A percentile compares a stretch with the other conserved stretches of the same genome.
Evolutionary conservation across 192 early-diverging fungal species (phyloP).

Genomic region (Gaertneriomyces semiglobifer): DNA sequence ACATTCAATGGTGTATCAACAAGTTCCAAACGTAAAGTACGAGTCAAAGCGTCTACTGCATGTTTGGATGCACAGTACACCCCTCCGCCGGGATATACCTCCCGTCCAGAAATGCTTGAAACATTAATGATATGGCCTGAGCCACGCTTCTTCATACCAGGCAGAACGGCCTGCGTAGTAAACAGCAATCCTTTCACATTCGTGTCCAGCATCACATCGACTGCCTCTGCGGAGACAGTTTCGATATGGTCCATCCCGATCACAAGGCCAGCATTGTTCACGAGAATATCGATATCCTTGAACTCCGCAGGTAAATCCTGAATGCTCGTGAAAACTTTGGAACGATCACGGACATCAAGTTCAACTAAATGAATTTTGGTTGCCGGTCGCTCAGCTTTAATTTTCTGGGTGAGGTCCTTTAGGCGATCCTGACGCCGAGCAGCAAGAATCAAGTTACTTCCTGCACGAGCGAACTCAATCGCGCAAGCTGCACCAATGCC

Average conservation of each 20-base stretch:
- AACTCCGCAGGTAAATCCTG: slow-evolving; percentile 51
- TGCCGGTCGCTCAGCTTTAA: slow-evolving; percentile 43
- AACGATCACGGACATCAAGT: slow-evolving; percentile 68
- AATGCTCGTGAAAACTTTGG: slow-evolving; percentile 40
- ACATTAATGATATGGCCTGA: slow-evolving; percentile 84
- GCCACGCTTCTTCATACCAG: slow-evolving; percentile 66
- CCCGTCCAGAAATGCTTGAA: slow-evolving; percentile 68
- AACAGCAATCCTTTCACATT: slow-evolving; percentile 89
- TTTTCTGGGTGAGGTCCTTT: slow-evolving; percentile 49
- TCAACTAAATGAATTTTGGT: slow-evolving; percentile 59
- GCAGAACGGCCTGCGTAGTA: slow-evolving; percentile 73
- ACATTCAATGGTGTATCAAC: slow-evolving; percentile 65
- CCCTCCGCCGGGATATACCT: slow-evolving; percentile 68
- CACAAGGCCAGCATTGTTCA: slow-evolving; percentile 88
- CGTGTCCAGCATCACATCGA: slow-evolving; percentile 81
- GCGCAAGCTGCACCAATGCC: slow-evolving; percentile 74
- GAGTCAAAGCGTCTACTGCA: slow-evolving; percentile 78
- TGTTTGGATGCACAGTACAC: slow-evolving; percentile 83
- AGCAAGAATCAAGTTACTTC: slow-evolving; percentile 55
- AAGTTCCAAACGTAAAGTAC: slow-evolving; percentile 70
- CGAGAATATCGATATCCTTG: slow-evolving; percentile 70
- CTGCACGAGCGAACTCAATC: slow-evolving; percentile 60
- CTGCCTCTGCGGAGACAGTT: slow-evolving; percentile 54
- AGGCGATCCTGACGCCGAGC: slow-evolving; percentile 54
- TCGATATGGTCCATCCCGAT: slow-evolving; percentile 70